Evolutionary conservation across 2,329 filamentous ascomycete species (phyloP).

Genomic region (Colletotrichum sp.): DNA sequence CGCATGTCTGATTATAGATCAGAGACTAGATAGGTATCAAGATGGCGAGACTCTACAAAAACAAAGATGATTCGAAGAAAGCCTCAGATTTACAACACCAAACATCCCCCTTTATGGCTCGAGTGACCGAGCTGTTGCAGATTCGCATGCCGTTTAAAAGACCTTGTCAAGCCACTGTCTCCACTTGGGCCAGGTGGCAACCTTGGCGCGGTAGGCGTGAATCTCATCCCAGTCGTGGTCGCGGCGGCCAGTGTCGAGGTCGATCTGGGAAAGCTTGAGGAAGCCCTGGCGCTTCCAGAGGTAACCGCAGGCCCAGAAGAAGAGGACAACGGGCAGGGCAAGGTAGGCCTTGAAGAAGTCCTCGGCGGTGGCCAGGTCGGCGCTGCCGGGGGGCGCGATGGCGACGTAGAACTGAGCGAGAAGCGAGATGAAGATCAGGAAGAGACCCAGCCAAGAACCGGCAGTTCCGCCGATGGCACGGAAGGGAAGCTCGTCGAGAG

Average conservation of each 20-base stretch:
- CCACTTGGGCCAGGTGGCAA: slow-evolving; percentile 59
- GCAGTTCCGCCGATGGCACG: slow-evolving; percentile 61
- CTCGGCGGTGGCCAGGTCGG: slow-evolving; percentile 41
- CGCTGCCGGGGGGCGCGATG: slow-evolving; percentile 38
- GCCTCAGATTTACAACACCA: not conserved
- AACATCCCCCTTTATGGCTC: not conserved
- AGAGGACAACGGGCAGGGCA: slow-evolving; percentile 55
- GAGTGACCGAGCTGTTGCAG: not conserved
- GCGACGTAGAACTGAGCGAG: slow-evolving; percentile 58
- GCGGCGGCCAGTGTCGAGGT: slow-evolving; percentile 69
- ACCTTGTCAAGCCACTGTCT: slow-evolving; percentile 40
- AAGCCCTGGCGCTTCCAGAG: slow-evolving; percentile 69
- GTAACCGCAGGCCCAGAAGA: slow-evolving; percentile 62
- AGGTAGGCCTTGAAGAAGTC: slow-evolving; percentile 61
- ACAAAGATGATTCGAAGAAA: not conserved
- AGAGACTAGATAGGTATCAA: slow-evolving; percentile 15
- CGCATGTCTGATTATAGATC: not conserved
- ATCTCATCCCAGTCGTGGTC: slow-evolving; percentile 70
- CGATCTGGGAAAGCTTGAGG: slow-evolving; percentile 64
- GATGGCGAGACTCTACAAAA: not conserved
- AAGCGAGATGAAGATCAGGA: slow-evolving; percentile 58
- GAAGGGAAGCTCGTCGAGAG: slow-evolving; percentile 70
- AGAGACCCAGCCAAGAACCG: slow-evolving; percentile 67
- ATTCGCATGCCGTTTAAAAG: slow-evolving; percentile 31
- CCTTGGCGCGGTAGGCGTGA: slow-evolving; percentile 55